Percentiles rank a stretch among this genome's conserved stretches.
Evolutionary conservation across 2,329 filamentous ascomycete species (phyloP).

Genomic region (Chaetomiaceae sp.): DNA sequence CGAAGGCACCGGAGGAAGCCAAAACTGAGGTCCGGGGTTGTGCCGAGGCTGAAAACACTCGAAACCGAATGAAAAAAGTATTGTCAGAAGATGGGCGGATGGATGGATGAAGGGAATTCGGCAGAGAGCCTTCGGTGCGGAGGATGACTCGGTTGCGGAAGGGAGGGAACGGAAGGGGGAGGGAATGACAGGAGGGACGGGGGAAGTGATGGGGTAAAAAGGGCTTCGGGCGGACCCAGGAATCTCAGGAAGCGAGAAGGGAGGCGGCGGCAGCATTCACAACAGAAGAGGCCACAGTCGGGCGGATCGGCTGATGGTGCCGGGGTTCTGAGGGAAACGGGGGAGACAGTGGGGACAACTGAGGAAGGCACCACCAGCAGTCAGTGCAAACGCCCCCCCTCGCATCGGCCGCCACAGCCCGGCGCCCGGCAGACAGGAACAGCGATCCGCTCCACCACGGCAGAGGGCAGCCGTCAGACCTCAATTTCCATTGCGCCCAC

Average conservation of each 20-base stretch:
- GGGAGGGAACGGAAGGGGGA: conserved; percentile 10
- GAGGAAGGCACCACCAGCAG: conserved; percentile 17
- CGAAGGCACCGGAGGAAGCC: conserved; percentile 17
- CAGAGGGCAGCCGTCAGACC: neutral
- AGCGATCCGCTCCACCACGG: neutral
- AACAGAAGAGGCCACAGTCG: conserved; percentile 27
- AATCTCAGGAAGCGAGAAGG: conserved; percentile 28
- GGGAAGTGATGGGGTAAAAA: conserved; percentile 29
- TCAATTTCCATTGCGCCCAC: neutral
- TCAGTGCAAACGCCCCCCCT: conserved; percentile 9
- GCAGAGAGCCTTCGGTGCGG: conserved; percentile 6
- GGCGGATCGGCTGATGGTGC: conserved; percentile 32
- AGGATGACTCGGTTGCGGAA: conserved; percentile 15
- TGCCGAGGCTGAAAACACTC: conserved; percentile 12
- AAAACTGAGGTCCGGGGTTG: conserved; percentile 18
- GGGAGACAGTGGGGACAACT: conserved; percentile 24
- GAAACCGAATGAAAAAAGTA: conserved; percentile 5
- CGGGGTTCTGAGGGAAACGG: conserved; percentile 26
- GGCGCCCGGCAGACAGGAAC: conserved; percentile 11
- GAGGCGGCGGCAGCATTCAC: conserved; percentile 29
- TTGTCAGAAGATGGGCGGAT: neutral
- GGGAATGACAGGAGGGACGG: conserved; percentile 20
- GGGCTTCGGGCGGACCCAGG: conserved; percentile 26
- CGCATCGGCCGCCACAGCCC: conserved; percentile 14
- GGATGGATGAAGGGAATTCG: neutral